phyloP scores from a whole-genome alignment of 148 eudicot genomes.

The Fagopyrum esculentum region DNA sequence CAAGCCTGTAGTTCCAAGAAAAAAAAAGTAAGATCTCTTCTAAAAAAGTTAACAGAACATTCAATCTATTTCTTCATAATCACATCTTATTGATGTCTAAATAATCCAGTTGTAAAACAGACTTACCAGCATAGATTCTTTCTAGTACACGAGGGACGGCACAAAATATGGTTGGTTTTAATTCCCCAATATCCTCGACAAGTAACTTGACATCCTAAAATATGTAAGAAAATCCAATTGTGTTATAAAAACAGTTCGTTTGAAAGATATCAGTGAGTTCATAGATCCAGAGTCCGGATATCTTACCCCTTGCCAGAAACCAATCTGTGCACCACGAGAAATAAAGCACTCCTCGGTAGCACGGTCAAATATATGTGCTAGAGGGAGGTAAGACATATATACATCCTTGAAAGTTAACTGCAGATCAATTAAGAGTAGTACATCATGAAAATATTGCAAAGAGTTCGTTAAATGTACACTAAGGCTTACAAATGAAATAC shows the following conservation, averaged over 20 bases:
- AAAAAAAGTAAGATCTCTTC: background rate
- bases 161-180: conserved; percentile 82
- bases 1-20: conserved; percentile 42
- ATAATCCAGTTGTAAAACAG: background rate
- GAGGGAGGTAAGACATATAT: conserved; percentile 81
- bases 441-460: background rate
- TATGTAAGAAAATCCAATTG: background rate
- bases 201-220: conserved; percentile 72
- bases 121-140: conserved; percentile 70
- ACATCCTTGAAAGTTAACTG: conserved; percentile 64
- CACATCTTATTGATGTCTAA: background rate
- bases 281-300: conserved; percentile 2
- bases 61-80: background rate
- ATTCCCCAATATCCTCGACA: conserved; percentile 70
- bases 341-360: conserved; percentile 83
- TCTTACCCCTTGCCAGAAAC: conserved; percentile 96
- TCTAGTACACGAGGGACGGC: conserved; percentile 96
- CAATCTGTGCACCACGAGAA: conserved; percentile 70
- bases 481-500: conserved; percentile 24
- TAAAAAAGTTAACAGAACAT: background rate
- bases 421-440: conserved; percentile 13
- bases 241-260: background rate
- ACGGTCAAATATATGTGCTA: conserved; percentile 96
- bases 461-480: background rate
- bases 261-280: background rate